A percentile compares a stretch with the other conserved stretches of the same genome.
These are phyloP conservation scores for Linnemannia zychae DNA, from an alignment of 192 early-diverging fungal species.

Conservation along the genomic window DNA sequence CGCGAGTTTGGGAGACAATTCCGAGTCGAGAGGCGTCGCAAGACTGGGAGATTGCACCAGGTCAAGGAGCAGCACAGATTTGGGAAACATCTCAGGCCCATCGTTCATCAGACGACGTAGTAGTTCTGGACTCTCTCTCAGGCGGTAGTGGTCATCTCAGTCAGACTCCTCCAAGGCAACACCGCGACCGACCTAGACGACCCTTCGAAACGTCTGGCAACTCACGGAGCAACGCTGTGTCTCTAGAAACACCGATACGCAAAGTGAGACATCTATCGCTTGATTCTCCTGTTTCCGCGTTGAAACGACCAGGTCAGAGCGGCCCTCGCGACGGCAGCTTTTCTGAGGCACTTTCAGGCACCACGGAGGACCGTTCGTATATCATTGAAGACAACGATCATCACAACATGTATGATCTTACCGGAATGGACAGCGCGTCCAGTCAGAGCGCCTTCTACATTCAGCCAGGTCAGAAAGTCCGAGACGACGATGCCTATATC, in stretches of 20 bases:
- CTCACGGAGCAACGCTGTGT: constrained; percentile 3
- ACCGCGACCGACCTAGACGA: neutral
- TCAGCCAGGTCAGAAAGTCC: constrained; percentile 32
- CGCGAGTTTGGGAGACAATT: neutral
- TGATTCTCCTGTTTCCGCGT: constrained; percentile 8
- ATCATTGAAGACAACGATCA: neutral
- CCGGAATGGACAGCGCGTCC: constrained; percentile 21
- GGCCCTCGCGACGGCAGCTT: neutral
- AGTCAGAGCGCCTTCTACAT: constrained; percentile 49
- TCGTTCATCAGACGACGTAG: constrained; percentile 13
- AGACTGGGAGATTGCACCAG: constrained; percentile 5
- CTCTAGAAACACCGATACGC: constrained; percentile 46
- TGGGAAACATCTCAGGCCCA: neutral
- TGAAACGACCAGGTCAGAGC: constrained; percentile 2
- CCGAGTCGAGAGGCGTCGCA: neutral
- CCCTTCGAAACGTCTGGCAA: neutral
- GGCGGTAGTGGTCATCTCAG: neutral
- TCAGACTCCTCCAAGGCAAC: neutral
- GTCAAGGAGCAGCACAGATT: neutral
- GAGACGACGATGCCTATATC: neutral
- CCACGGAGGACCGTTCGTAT: neutral
- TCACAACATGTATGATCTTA: constrained; percentile 12
- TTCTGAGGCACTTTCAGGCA: neutral
- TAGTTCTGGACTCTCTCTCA: neutral
- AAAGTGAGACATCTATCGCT: constrained; percentile 32